A percentile compares a stretch with the other conserved stretches of the same genome.
These are phyloP conservation scores for Chlorella variabilis DNA, from an alignment of 163 green algal species.

Conservation along the genomic window DNA sequence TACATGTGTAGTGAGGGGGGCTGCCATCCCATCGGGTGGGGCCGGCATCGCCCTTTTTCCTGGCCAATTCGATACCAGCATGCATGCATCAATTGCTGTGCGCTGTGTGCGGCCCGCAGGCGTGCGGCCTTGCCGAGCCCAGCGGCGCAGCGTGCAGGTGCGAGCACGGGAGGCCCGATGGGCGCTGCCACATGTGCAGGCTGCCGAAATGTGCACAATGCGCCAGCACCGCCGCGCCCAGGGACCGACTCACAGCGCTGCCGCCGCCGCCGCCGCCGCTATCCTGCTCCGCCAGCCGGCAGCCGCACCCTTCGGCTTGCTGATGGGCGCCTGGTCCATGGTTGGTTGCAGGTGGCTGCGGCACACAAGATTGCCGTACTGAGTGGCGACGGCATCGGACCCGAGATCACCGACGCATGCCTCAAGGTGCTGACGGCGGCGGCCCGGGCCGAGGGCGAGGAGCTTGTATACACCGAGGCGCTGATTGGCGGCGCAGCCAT, in stretches of 20 bases:
- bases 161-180: neutral
- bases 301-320: neutral
- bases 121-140: slow-evolving; percentile 1
- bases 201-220: neutral
- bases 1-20: neutral
- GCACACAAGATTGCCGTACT: slow-evolving; percentile 88
- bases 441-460: slow-evolving; percentile 72
- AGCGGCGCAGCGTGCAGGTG: slow-evolving; percentile 25
- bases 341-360: slow-evolving; percentile 19
- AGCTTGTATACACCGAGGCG: slow-evolving; percentile 86
- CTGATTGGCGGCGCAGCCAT: slow-evolving; percentile 95
- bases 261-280: neutral
- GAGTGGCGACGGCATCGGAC: slow-evolving; percentile 97
- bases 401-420: slow-evolving; percentile 95
- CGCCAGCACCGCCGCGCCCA: neutral
- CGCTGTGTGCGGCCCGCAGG: slow-evolving; percentile 15
- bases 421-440: slow-evolving; percentile 80
- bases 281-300: neutral
- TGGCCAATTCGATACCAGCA: too few species aligned
- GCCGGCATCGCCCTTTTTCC: neutral
- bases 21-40: neutral
- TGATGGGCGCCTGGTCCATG: neutral
- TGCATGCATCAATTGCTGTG: slow-evolving; percentile 14
- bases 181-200: neutral
- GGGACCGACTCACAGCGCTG: too few species aligned